Evolutionary conservation across 108 stramenopile species (phyloP).

Genomic region (Cyclotella choctawhatcheeana): DNA sequence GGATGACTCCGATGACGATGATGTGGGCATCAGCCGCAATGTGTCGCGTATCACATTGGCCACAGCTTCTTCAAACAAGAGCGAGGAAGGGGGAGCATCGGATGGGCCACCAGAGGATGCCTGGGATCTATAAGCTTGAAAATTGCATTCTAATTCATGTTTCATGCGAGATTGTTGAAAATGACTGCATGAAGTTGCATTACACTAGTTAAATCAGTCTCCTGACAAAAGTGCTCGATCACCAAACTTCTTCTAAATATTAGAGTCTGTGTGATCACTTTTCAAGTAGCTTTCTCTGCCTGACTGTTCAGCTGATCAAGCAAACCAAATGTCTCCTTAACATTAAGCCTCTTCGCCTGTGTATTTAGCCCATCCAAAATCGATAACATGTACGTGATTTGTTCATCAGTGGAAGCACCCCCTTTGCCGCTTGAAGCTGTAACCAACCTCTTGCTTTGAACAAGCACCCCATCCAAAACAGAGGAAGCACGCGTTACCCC

Average conservation of each 20-base stretch:
- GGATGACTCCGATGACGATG: conserved; percentile 88
- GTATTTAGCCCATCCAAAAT: conserved; percentile 51
- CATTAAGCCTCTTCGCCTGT: conserved; percentile 39
- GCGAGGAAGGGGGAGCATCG: conserved; percentile 35
- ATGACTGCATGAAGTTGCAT: too few species aligned
- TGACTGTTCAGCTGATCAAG: conserved; percentile 46
- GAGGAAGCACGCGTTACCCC: conserved; percentile 31
- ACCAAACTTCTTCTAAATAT: too few species aligned
- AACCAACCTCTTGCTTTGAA: conserved; percentile 38
- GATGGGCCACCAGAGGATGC: conserved; percentile 73
- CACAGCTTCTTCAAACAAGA: conserved; percentile 44
- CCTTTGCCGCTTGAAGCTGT: conserved; percentile 12
- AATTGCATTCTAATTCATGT: not conserved
- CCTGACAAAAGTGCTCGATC: too few species aligned
- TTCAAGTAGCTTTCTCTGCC: conserved; percentile 18
- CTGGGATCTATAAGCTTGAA: conserved; percentile 65
- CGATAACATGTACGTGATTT: conserved; percentile 39
- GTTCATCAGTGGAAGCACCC: conserved; percentile 23
- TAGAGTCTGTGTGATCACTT: too few species aligned
- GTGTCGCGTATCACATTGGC: conserved; percentile 59
- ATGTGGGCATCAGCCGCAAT: conserved; percentile 56
- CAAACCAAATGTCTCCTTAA: conserved; percentile 35
- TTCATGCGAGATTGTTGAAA: not conserved
- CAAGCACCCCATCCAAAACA: conserved; percentile 42
- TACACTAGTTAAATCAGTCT: too few species aligned